Evolutionary conservation across 176 grass and related monocot genomes (phyloP), one percentile per base, ranked within the genome.

Genomic region (Triticum urartu): DNA sequence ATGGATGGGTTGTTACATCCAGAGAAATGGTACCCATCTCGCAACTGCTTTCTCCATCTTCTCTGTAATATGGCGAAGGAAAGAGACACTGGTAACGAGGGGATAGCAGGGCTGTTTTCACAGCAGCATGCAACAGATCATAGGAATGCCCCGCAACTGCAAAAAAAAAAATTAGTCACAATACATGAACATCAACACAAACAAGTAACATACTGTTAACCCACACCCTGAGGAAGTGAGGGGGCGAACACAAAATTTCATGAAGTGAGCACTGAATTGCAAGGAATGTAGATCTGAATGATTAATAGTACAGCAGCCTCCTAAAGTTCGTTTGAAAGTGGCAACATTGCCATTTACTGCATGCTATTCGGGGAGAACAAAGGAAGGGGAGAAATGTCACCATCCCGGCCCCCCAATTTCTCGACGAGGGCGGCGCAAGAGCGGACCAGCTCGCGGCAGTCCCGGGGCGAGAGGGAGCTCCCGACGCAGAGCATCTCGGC

Each of bases 81-180:
- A 85, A 91, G 66, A 94, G 34, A 61, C 45, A 80, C 47, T 34
- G 82, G 60, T 84, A 93, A 11, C 34, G 24, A 72, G 87, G 88
- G 11, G 88, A 90, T 71, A 91, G 85, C 73, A 93, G 12, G 0
- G 71, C 69, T 1, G 32, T 80, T 84, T 95, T 98, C 24, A 40
- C 67, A 85, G 86, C 67, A 75, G 89, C 93, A 84, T 69, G 70
- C 50, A 91, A 84, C 50, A 98, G 77, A 85, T 85, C 72, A 85
- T 89, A 79, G 4, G 87, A 88, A 75, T 87, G 76, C 4, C 74
- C 84, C 80, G 69, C 73, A 6, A 9, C 81, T 92, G 84, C 72
- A 75, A 28, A 73, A 84, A 34, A 81, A 39, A 79, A 81, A 86
- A 28, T 28, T 28, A 28, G 64, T 20, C 30, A 83, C 11, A 67